These are phyloP conservation scores for Chaetomium globosum DNA, from an alignment of 2,329 filamentous ascomycete species.

Conservation along the genomic window DNA sequence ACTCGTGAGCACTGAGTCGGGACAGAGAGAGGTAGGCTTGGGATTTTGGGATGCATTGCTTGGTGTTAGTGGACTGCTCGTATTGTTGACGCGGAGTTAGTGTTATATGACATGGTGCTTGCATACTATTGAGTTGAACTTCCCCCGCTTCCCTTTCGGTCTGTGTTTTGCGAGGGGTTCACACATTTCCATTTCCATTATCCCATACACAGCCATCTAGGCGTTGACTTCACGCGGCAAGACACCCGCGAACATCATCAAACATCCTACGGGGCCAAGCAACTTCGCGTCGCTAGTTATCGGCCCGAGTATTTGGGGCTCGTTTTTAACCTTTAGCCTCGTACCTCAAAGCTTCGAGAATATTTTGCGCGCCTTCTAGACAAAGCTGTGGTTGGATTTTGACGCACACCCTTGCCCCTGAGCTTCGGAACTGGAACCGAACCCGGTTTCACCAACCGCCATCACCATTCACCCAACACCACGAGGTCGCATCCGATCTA, in stretches of 20 bases:
- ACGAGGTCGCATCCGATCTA: neutral
- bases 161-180: neutral
- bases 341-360: neutral
- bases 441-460: slow-evolving; percentile 16
- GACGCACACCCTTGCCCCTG: neutral
- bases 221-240: too few species aligned
- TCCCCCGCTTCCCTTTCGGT: neutral
- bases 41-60: slow-evolving; percentile 26
- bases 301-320: too few species aligned
- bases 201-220: too few species aligned
- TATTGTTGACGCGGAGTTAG: slow-evolving; percentile 6
- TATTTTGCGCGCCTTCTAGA: neutral
- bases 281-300: too few species aligned
- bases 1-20: neutral
- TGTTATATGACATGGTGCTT: neutral
- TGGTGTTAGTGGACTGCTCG: slow-evolving; percentile 26
- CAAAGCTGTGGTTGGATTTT: neutral
- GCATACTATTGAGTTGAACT: neutral
- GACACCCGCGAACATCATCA: too few species aligned
- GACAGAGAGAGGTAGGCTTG: neutral
- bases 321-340: too few species aligned
- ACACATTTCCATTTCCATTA: too few species aligned
- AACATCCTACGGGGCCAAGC: too few species aligned
- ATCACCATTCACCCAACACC: neutral
- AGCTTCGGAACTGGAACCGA: neutral